Percentiles rank a stretch among this genome's conserved stretches.
phyloP scores from a whole-genome alignment of 257 asterid genomes.

The Striga asiatica region DNA sequence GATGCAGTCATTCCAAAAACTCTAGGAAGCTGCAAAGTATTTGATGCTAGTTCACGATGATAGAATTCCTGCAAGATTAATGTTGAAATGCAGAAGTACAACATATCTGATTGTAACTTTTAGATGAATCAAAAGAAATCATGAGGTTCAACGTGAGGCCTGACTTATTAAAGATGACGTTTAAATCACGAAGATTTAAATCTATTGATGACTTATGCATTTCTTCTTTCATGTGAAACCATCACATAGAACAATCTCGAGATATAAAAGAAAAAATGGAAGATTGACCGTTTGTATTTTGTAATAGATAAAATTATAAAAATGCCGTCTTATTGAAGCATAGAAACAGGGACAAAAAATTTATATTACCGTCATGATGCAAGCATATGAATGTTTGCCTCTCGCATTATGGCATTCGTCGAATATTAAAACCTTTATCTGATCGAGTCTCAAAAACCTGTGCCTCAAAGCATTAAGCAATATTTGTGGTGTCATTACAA shows the following conservation, averaged over 20 bases:
- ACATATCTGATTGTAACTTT: neutral
- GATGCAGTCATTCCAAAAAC: constrained; percentile 94
- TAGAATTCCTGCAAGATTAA: constrained; percentile 52
- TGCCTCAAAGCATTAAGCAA: constrained; percentile 71
- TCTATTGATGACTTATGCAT: neutral
- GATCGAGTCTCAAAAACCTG: constrained; percentile 35
- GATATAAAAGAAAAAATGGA: constrained; percentile 3
- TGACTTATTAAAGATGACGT: neutral
- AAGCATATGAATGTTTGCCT: constrained; percentile 51
- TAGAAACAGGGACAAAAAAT: neutral
- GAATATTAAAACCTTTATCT: constrained; percentile 60
- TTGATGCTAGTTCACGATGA: constrained; percentile 27
- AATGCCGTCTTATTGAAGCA: neutral
- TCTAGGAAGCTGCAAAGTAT: constrained; percentile 45
- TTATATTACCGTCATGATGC: constrained; percentile 63
- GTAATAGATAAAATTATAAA: too few relatives aligned
- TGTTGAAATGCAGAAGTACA: neutral
- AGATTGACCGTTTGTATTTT: too few relatives aligned
- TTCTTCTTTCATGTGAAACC: neutral
- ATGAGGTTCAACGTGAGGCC: neutral
- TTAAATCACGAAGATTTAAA: neutral
- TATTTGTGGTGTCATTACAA: constrained; percentile 82
- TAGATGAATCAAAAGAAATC: neutral
- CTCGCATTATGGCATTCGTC: constrained; percentile 88
- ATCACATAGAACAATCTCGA: neutral